Percentiles rank a stretch among this genome's conserved stretches.
These are phyloP conservation scores for Boletus tylopilopsis DNA, from an alignment of 768 basidiomycete species.

Conservation along the genomic window DNA sequence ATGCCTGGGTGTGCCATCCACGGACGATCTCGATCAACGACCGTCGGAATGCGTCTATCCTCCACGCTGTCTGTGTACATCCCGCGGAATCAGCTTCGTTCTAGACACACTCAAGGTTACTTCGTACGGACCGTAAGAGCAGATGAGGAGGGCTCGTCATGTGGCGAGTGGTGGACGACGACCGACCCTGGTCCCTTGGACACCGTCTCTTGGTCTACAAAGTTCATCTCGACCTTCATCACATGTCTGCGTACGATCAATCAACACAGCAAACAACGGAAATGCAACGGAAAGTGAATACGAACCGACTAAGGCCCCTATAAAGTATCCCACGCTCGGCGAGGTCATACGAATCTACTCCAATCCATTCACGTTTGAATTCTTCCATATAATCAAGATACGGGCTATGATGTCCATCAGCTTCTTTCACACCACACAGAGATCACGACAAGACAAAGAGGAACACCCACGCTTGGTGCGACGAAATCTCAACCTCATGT, in stretches of 20 bases:
- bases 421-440: not conserved
- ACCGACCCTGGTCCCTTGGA: not conserved
- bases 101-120: too few species aligned
- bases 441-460: not conserved
- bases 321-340: not conserved
- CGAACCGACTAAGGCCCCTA: constrained; percentile 8
- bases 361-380: not conserved
- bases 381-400: constrained; percentile 5
- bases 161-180: not conserved
- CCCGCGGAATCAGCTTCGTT: not conserved
- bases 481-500: not conserved
- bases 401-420: constrained; percentile 1
- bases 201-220: not conserved
- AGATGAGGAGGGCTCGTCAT: not conserved
- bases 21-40: not conserved
- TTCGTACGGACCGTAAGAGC: constrained; percentile 1
- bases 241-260: not conserved
- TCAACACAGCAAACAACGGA: not conserved
- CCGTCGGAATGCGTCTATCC: not conserved
- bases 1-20: constrained; percentile 1
- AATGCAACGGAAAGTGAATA: not conserved
- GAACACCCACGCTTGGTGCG: constrained; percentile 1
- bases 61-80: not conserved
- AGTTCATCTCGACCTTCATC: not conserved
- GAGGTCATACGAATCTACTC: constrained; percentile 4